Base-by-base conservation (phyloP, 2,329 filamentous ascomycete species). In the Colletotrichum spinosum region DNA sequence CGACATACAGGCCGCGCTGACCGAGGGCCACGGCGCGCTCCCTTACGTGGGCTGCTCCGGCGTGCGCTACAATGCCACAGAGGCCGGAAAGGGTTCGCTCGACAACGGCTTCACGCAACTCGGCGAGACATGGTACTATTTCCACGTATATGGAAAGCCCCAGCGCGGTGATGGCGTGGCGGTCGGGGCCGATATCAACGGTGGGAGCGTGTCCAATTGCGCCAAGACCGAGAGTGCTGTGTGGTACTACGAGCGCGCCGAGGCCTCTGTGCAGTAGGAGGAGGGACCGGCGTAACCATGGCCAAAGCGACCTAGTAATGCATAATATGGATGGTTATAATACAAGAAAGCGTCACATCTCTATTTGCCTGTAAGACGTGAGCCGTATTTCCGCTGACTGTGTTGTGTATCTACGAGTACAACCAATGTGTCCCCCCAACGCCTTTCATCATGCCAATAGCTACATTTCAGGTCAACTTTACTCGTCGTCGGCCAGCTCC, bases 121-220 rank as follows among this genome's bases (percentile, higher is more conserved):
- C 52, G 83, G 74, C 64, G 89, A 92, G 80, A 80, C 89, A 11
- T 91, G 88, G 88, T 91, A 91, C 72, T 90, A 90, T 71, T 82
- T 85, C 74, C 84, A 90, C 74, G 84, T 86, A 56, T 82, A 80
- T 60, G 88, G 88, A 4, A 75, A 81, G 13, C 83, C 87, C 7
- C 89, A 90, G 76, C 76, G 81, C 59, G 80, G 78, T 2, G 74
- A 83, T 45, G 81, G 77, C 9, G 71, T 84, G 33, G 79, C 81
- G 6, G 72, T 82, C 9, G 72, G 75, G n/a, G 78, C 79, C 8
- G 75, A 77, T 58, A 78, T 82, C 3, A 82, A 84, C 60, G 85
- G 83, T 0, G 81, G 81, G 5, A 80, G 77, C 25, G 71, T 81
- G 48, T 84, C 83, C 33, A 88, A 79, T 68, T 90, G 88, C 72